These are phyloP conservation scores for Haplographium delicatum DNA, from an alignment of 495 filamentous ascomycete genomes.

Conservation along the genomic window DNA sequence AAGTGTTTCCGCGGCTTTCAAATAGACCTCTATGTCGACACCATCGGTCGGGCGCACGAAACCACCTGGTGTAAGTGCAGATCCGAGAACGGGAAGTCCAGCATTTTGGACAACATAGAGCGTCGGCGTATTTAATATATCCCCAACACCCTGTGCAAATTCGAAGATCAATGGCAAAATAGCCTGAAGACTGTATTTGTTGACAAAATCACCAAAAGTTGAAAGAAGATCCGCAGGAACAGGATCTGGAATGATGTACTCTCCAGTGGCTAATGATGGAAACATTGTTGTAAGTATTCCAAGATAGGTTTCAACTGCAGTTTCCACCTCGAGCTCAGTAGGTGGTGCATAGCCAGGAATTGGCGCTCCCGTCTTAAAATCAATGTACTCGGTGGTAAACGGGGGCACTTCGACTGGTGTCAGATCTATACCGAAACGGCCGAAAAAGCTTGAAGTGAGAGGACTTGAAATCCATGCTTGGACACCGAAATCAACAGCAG, in stretches of 20 bases:
- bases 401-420: neutral
- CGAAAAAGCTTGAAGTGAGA: slow-evolving; percentile 36
- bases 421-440: slow-evolving; percentile 32
- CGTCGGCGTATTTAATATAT: slow-evolving; percentile 21
- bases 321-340: neutral
- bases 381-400: slow-evolving; percentile 6
- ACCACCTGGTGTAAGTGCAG: slow-evolving; percentile 12
- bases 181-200: slow-evolving; percentile 30
- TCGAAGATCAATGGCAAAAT: slow-evolving; percentile 8
- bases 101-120: slow-evolving; percentile 27
- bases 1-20: slow-evolving; percentile 29
- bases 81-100: slow-evolving; percentile 1
- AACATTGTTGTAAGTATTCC: neutral
- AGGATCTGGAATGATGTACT: slow-evolving; percentile 28
- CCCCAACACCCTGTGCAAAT: slow-evolving; percentile 14
- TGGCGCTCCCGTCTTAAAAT: slow-evolving; percentile 9
- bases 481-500: slow-evolving; percentile 5
- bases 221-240: slow-evolving; percentile 29
- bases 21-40: slow-evolving; percentile 40
- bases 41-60: slow-evolving; percentile 28
- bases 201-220: slow-evolving; percentile 30
- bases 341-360: slow-evolving; percentile 5
- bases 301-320: neutral
- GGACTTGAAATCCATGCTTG: neutral
- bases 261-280: slow-evolving; percentile 12